A percentile compares a stretch with the other conserved stretches of the same genome.
phyloP scores from a whole-genome alignment of 805 yeast genomes.

The Sugiyamaella mastotermitis region DNA sequence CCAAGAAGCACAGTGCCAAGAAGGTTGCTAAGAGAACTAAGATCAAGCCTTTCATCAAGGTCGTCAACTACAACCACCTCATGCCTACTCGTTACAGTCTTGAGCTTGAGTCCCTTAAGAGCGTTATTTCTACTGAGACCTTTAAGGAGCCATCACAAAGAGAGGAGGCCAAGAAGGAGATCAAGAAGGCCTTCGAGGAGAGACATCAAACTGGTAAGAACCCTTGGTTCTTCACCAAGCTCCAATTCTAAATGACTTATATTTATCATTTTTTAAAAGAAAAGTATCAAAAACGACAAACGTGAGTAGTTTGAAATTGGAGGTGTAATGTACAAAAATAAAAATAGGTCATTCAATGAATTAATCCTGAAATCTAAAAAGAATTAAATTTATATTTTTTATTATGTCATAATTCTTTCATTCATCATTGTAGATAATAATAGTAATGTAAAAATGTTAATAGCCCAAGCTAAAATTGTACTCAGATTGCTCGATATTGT shows the following conservation, averaged over 20 bases:
- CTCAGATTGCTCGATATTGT: too few relatives aligned
- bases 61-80: slow-evolving; percentile 98
- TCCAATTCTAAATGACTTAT: slow-evolving; percentile 59
- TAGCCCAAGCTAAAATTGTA: too few relatives aligned
- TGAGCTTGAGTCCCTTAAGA: slow-evolving; percentile 93
- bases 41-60: slow-evolving; percentile 98
- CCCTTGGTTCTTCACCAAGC: slow-evolving; percentile 99
- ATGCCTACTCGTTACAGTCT: slow-evolving; percentile 99
- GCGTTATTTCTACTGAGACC: slow-evolving; percentile 86
- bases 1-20: slow-evolving; percentile 93
- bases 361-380: too few relatives aligned
- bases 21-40: slow-evolving; percentile 94
- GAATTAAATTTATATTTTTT: too few relatives aligned
- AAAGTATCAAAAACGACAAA: neutral
- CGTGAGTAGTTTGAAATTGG: too few relatives aligned
- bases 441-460: too few relatives aligned
- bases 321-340: too few relatives aligned
- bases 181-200: slow-evolving; percentile 98
- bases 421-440: too few relatives aligned
- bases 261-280: neutral
- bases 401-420: too few relatives aligned
- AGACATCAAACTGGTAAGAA: slow-evolving; percentile 98
- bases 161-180: slow-evolving; percentile 97
- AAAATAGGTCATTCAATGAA: too few relatives aligned
- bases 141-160: slow-evolving; percentile 97